A percentile compares a stretch with the other conserved stretches of the same genome.
Evolutionary conservation across 768 basidiomycete species (phyloP).

Genomic region (Auriscalpium orientale): DNA sequence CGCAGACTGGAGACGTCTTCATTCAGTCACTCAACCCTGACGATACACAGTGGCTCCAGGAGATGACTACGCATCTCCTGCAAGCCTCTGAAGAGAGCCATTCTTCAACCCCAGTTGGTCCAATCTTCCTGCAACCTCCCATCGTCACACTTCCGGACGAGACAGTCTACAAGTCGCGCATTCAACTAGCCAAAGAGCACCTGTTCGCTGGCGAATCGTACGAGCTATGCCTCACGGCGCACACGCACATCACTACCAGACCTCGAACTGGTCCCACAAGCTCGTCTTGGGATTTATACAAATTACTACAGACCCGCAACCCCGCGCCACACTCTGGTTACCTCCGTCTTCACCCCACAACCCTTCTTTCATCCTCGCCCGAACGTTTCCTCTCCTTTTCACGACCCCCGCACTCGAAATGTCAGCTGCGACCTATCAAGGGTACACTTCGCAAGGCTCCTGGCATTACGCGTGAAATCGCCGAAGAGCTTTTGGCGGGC

Average conservation of each 20-base stretch:
- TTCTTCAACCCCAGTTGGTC: background rate
- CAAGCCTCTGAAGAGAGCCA: constrained; percentile 5
- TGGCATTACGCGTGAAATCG: constrained; percentile 52
- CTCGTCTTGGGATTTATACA: constrained; percentile 71
- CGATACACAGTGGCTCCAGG: constrained; percentile 55
- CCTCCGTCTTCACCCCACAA: constrained; percentile 67
- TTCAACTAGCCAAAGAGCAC: constrained; percentile 62
- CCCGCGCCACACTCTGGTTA: constrained; percentile 88
- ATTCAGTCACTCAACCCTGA: constrained; percentile 57
- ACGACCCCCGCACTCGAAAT: constrained; percentile 53
- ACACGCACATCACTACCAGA: constrained; percentile 45
- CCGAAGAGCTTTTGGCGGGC: constrained; percentile 54
- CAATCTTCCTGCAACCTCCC: constrained; percentile 11
- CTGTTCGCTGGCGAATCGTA: constrained; percentile 85
- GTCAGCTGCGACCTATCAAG: constrained; percentile 91
- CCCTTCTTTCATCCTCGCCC: constrained; percentile 80
- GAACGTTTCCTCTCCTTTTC: constrained; percentile 84
- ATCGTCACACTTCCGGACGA: constrained; percentile 49
- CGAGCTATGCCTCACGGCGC: constrained; percentile 85
- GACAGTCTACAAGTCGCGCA: constrained; percentile 55
- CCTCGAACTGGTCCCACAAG: constrained; percentile 18
- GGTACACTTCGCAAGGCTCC: constrained; percentile 78
- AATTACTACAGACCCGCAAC: constrained; percentile 62
- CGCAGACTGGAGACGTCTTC: constrained; percentile 37
- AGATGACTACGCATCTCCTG: constrained; percentile 29